Evolutionary conservation across 768 basidiomycete species (phyloP).

Genomic region (Tylopilus vinaceipallidus): DNA sequence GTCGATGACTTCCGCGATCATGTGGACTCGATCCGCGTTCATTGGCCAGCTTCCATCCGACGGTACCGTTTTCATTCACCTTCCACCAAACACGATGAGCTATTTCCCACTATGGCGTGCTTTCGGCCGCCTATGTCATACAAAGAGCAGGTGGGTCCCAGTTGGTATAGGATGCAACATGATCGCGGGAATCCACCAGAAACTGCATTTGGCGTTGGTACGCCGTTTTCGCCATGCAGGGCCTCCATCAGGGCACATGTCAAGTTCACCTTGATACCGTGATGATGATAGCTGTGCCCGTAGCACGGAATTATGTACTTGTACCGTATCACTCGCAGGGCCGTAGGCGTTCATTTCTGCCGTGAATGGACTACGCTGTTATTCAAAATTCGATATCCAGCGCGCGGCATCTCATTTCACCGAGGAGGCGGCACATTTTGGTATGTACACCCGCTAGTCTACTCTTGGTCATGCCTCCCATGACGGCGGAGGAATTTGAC

Average conservation of each 20-base stretch:
- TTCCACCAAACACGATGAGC: not conserved
- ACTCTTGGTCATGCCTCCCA: slow-evolving; percentile 1
- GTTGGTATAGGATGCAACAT: too few relatives aligned
- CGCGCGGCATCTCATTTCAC: too few relatives aligned
- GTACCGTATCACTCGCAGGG: not conserved
- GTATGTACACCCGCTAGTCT: not conserved
- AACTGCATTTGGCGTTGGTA: not conserved
- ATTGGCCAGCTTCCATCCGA: not conserved
- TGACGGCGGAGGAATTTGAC: not conserved
- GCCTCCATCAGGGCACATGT: not conserved
- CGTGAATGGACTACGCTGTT: not conserved
- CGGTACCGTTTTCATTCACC: not conserved
- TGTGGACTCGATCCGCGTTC: not conserved
- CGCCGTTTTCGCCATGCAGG: not conserved
- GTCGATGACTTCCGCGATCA: not conserved
- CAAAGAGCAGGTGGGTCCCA: too few relatives aligned
- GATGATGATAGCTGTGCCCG: not conserved
- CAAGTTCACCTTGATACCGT: not conserved
- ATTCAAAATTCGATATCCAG: too few relatives aligned
- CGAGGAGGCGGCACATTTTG: not conserved
- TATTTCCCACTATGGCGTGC: not conserved
- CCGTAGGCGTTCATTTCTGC: not conserved
- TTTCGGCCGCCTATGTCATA: not conserved
- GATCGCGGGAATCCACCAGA: not conserved
- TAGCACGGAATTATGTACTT: not conserved